phyloP scores from a whole-genome alignment of 2,329 filamentous ascomycete species.

The Hymenoscyphus linearis region DNA sequence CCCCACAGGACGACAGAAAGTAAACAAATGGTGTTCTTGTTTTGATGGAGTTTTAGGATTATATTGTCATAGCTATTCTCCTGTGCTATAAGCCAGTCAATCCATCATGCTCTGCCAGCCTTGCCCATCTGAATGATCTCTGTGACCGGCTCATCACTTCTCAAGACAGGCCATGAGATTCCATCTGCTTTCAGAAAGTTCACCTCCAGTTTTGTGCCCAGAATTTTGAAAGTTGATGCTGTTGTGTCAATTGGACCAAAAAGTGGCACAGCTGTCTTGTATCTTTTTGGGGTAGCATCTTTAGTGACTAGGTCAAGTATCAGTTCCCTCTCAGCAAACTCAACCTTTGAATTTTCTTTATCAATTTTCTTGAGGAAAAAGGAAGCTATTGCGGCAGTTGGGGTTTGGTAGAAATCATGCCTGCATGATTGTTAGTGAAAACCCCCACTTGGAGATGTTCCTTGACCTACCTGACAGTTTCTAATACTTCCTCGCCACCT shows the following conservation, averaged over 20 bases:
- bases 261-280: slow-evolving; percentile 66
- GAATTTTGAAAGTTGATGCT: slow-evolving; percentile 57
- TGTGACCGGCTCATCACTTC: slow-evolving; percentile 60
- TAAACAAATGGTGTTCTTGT: background rate
- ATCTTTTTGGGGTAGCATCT: slow-evolving; percentile 71
- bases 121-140: slow-evolving; percentile 88
- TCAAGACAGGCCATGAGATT: slow-evolving; percentile 61
- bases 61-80: background rate
- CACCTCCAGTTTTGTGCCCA: slow-evolving; percentile 68
- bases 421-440: slow-evolving; percentile 36
- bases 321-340: slow-evolving; percentile 59
- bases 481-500: slow-evolving; percentile 66
- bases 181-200: slow-evolving; percentile 59
- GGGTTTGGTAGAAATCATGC: slow-evolving; percentile 93
- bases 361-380: slow-evolving; percentile 97
- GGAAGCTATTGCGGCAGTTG: slow-evolving; percentile 76
- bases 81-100: background rate
- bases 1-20: too few relatives aligned
- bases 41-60: background rate
- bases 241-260: slow-evolving; percentile 69
- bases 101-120: slow-evolving; percentile 47
- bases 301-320: slow-evolving; percentile 79
- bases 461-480: slow-evolving; percentile 66
- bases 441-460: background rate
- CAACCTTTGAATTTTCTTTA: slow-evolving; percentile 69